Evolutionary conservation across 2,329 filamentous ascomycete genomes (phyloP).

Genomic region (Arachnomyces sp.): DNA sequence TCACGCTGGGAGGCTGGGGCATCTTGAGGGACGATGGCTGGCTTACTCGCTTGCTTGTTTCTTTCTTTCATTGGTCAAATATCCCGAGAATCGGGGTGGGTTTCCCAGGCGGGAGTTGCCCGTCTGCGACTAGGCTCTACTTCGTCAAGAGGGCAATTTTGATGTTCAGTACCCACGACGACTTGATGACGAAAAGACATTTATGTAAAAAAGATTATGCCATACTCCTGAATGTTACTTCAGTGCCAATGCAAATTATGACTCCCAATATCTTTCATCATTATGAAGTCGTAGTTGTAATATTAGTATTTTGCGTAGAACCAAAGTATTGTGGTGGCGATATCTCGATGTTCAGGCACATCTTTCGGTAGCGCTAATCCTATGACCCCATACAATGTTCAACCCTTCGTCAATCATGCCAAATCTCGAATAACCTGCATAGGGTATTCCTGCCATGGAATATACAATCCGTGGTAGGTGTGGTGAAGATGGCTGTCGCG

Average conservation of each 20-base stretch:
- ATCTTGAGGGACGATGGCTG: conserved; percentile 19
- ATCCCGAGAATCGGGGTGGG: conserved; percentile 28
- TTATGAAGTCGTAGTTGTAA: no score
- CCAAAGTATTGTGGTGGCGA: conserved; percentile 1
- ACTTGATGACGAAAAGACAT: conserved; percentile 30
- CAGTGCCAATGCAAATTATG: no score
- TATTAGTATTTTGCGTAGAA: no score
- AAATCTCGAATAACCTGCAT: no score
- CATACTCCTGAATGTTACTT: neutral
- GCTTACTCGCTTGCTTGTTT: conserved; percentile 15
- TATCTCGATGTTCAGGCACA: neutral
- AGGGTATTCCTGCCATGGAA: conserved; percentile 22
- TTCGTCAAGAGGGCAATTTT: conserved; percentile 24
- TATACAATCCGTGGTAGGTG: conserved; percentile 42
- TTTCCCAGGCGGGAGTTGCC: conserved; percentile 26
- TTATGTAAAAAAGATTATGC: neutral
- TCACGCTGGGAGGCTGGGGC: conserved; percentile 13
- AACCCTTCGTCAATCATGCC: neutral
- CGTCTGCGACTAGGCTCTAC: conserved; percentile 27
- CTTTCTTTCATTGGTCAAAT: conserved; percentile 14
- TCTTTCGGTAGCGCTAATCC: neutral
- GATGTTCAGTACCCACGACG: conserved; percentile 26
- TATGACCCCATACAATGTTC: neutral
- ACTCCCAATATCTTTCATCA: no score
- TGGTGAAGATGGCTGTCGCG: conserved; percentile 58